A percentile compares a stretch with the other conserved stretches of the same genome.
Conservation (phyloP, 768 basidiomycete species). For the Russula sp. region DNA sequence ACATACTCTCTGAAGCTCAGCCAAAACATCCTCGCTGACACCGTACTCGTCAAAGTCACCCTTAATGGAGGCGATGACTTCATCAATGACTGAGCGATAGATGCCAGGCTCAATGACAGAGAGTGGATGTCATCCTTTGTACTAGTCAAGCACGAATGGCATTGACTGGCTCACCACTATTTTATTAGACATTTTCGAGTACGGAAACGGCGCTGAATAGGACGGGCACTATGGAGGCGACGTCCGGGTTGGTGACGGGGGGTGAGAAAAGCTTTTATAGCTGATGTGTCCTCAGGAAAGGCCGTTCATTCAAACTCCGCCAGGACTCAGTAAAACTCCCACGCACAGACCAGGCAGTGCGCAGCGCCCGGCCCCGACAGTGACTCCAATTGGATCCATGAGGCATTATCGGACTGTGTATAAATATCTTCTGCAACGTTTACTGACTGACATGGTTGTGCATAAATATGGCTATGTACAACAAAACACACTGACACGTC, state of each 20-base stretch:
- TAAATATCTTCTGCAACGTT: background rate
- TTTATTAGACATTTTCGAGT: slow-evolving; percentile 85
- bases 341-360: slow-evolving; percentile 45
- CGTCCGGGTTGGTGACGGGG: slow-evolving; percentile 39
- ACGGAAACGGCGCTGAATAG: slow-evolving; percentile 35
- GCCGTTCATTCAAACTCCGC: slow-evolving; percentile 47
- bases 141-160: slow-evolving; percentile 55
- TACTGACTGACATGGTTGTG: too few relatives aligned
- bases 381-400: too few relatives aligned
- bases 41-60: slow-evolving; percentile 97
- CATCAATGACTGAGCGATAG: slow-evolving; percentile 95
- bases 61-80: slow-evolving; percentile 85
- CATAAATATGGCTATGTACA: background rate
- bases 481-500: background rate
- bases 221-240: slow-evolving; percentile 35
- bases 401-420: background rate
- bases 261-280: slow-evolving; percentile 42
- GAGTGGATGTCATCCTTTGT: slow-evolving; percentile 50
- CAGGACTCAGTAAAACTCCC: slow-evolving; percentile 38
- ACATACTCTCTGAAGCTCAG: slow-evolving; percentile 85
- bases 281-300: slow-evolving; percentile 40
- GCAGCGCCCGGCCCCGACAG: too few relatives aligned
- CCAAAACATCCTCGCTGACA: slow-evolving; percentile 82
- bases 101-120: slow-evolving; percentile 71
- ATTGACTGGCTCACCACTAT: slow-evolving; percentile 92